phyloP scores from a whole-genome alignment of 2,329 filamentous ascomycete genomes.

The Lasiodiplodia gonubiensis region DNA sequence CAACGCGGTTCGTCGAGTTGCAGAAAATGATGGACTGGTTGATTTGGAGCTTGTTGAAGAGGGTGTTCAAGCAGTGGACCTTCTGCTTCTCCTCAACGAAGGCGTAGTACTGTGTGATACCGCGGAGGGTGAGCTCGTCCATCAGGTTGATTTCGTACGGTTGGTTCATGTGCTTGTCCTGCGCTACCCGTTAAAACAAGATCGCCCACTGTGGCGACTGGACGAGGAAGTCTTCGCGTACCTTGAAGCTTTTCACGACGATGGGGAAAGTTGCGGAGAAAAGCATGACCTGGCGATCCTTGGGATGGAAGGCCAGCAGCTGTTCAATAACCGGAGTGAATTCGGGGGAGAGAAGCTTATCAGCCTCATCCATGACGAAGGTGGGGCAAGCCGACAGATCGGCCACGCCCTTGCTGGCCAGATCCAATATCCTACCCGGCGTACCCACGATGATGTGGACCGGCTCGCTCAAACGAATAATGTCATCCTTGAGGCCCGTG shows the following conservation, averaged over 20 bases:
- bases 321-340: slow-evolving; percentile 98
- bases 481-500: slow-evolving; percentile 93
- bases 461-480: slow-evolving; percentile 89
- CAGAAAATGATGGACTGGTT: slow-evolving; percentile 99
- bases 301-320: slow-evolving; percentile 91
- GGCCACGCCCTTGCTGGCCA: slow-evolving; percentile 94
- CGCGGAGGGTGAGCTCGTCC: slow-evolving; percentile 96
- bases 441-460: slow-evolving; percentile 98
- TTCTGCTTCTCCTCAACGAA: slow-evolving; percentile 99
- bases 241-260: slow-evolving; percentile 93
- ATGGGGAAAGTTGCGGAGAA: slow-evolving; percentile 98
- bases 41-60: slow-evolving; percentile 98
- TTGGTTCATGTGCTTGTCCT: slow-evolving; percentile 94
- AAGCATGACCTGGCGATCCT: slow-evolving; percentile 98
- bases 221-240: slow-evolving; percentile 34
- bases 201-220: slow-evolving; percentile 25
- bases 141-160: slow-evolving; percentile 99
- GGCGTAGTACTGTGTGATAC: slow-evolving; percentile 98
- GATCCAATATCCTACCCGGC: slow-evolving; percentile 91
- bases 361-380: slow-evolving; percentile 99
- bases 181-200: slow-evolving; percentile 1
- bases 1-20: slow-evolving; percentile 98
- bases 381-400: slow-evolving; percentile 95
- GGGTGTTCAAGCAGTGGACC: slow-evolving; percentile 97
- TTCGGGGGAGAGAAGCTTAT: slow-evolving; percentile 94